Evolutionary conservation across 148 eudicot species (phyloP), one percentile per base, ranked within the genome.

Genomic region (Nyssa sinensis): DNA sequence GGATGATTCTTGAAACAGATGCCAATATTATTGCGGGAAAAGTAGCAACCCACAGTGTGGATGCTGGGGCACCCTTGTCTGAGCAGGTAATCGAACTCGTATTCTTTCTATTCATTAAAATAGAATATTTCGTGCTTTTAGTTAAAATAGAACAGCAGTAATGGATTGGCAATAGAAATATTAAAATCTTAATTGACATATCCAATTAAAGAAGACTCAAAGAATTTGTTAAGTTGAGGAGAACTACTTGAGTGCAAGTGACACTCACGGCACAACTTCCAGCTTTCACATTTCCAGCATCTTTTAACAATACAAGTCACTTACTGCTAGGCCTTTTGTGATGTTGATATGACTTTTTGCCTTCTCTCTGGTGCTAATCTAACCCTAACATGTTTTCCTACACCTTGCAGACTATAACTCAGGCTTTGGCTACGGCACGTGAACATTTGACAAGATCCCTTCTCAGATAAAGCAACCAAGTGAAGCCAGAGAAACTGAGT

Each of bases 1-100:
- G 99, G 87, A 89, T 95, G 87, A 74, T 95, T 81, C 99, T 95
- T 53, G 99, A 95, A 88, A 93, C 97, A 11, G 99, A 93, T 74
- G 96, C 94, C 41, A 93, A 78, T 81, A 74, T 89, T 62, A 93
- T 95, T 73, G 97, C 97, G 41, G 91, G 93, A 64, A 95, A 95
- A 81, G 97, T 93, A 49, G 96, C 91, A 16, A 85, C 88, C 55
- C 86, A 87, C 67, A 87, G 84, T 62, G 83, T 89, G 79, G 99
- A 95, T 79, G 89, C 91, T 69, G 89, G 94, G 25, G 96, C 97
- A 70, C 92, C 97, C 66, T 84, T 95, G 74, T 90, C 96, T 41
- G 97, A 95, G 82, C 99, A 93, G 96, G 97, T 93, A 73, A 65
- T 63, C 33, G 31, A 47, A 71, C 41, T 71, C 16, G 3, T 34